A percentile compares a stretch with the other conserved stretches of the same genome.
Conservation (phyloP, 2,329 filamentous ascomycete species). For the Lasiodiplodia sp. region DNA sequence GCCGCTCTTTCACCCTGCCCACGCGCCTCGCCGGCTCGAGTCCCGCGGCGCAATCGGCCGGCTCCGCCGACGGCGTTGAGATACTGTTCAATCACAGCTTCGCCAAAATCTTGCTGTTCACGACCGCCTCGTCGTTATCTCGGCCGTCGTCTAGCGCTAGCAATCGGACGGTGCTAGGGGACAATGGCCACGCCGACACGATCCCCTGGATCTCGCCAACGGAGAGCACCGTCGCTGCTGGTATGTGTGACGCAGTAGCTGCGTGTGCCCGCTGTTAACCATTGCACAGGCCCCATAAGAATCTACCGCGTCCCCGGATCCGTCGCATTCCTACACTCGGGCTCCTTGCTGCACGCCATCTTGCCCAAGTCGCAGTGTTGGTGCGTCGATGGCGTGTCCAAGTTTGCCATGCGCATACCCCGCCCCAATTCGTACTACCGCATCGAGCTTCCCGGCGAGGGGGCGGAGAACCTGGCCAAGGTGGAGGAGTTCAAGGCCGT, state of each 20-base stretch:
- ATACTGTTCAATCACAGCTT: constrained; percentile 77
- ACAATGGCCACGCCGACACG: constrained; percentile 64
- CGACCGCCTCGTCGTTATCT: constrained; percentile 42
- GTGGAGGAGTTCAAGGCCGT: constrained; percentile 73
- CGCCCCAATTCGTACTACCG: constrained; percentile 86
- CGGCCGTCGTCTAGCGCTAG: constrained; percentile 46
- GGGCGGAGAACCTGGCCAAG: constrained; percentile 67
- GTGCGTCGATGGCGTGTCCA: constrained; percentile 85
- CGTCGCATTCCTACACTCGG: constrained; percentile 87
- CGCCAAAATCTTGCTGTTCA: constrained; percentile 75
- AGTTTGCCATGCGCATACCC: constrained; percentile 82
- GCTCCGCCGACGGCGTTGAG: constrained; percentile 61
- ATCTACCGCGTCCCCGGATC: constrained; percentile 88
- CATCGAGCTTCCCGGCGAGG: constrained; percentile 78
- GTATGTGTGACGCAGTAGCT: constrained; percentile 53
- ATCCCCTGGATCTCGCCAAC: constrained; percentile 77
- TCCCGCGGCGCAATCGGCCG: constrained; percentile 39
- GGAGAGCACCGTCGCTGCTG: constrained; percentile 81
- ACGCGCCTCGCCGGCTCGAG: constrained; percentile 46
- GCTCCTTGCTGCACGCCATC: constrained; percentile 83
- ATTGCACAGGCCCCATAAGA: constrained; percentile 68
- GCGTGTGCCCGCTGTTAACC: constrained; percentile 14
- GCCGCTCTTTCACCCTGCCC: constrained; percentile 59
- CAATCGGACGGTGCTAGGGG: constrained; percentile 37
- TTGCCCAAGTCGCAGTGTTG: constrained; percentile 90